Conservation (phyloP, 1,284 basidiomycete species). For the Naganishia cerealis region DNA sequence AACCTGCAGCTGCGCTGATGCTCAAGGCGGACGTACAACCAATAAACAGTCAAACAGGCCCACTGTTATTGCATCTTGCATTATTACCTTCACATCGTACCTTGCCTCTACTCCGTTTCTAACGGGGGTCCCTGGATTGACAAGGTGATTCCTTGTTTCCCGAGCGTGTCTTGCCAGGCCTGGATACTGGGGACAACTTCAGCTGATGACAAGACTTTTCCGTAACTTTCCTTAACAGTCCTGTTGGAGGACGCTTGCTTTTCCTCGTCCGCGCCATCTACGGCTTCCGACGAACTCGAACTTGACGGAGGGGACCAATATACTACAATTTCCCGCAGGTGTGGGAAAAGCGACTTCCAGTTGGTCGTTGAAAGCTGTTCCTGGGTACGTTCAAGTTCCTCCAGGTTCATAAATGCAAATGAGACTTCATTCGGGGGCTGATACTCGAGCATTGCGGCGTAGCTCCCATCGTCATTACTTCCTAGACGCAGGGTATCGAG, state of each 20-base stretch:
- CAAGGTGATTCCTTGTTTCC: neutral
- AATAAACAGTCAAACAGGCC: neutral
- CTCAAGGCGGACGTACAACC: neutral
- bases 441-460: constrained; percentile 17
- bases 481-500: constrained; percentile 9
- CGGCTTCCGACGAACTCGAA: neutral
- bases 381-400: neutral
- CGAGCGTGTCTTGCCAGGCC: constrained; percentile 1
- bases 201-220: neutral
- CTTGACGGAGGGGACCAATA: constrained; percentile 1
- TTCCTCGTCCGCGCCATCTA: neutral
- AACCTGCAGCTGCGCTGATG: too few species aligned
- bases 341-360: constrained; percentile 16
- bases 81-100: neutral
- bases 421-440: constrained; percentile 16
- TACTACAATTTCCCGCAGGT: constrained; percentile 1
- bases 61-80: neutral
- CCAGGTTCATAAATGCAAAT: constrained; percentile 9
- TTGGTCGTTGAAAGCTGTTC: neutral
- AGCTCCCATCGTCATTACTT: constrained; percentile 6
- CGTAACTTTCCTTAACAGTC: neutral
- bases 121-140: neutral
- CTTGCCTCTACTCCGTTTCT: neutral
- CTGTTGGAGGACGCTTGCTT: neutral
- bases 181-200: neutral